A percentile compares a stretch with the other conserved stretches of the same genome.
These are phyloP conservation scores for Leccinellum albellum DNA, from an alignment of 768 basidiomycete species.

Conservation along the genomic window DNA sequence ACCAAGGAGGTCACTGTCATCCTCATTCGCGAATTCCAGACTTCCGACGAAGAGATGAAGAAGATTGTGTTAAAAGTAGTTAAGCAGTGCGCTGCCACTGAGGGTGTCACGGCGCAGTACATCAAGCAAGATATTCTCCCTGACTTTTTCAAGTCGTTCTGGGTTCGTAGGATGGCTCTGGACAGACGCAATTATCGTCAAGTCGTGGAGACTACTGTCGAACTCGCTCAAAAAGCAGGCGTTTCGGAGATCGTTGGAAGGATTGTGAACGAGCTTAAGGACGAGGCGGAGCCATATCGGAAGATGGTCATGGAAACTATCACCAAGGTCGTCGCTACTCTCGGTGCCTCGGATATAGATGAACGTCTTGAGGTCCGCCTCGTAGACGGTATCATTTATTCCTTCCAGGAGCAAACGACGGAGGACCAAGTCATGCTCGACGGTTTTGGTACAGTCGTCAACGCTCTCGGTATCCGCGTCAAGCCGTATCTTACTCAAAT, in stretches of 20 bases:
- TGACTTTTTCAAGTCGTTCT: slow-evolving; percentile 99
- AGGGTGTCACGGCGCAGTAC: slow-evolving; percentile 93
- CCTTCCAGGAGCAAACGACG: slow-evolving; percentile 99
- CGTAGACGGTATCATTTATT: slow-evolving; percentile 97
- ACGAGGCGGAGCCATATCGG: slow-evolving; percentile 70
- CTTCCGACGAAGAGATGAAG: slow-evolving; percentile 99
- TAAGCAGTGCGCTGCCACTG: slow-evolving; percentile 97
- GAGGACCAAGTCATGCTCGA: slow-evolving; percentile 99
- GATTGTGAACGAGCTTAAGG: slow-evolving; percentile 62
- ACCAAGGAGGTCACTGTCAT: slow-evolving; percentile 97
- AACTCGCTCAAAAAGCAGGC: slow-evolving; percentile 94
- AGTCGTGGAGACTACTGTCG: slow-evolving; percentile 97
- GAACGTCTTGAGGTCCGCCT: slow-evolving; percentile 91
- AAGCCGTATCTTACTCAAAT: slow-evolving; percentile 99
- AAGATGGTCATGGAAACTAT: slow-evolving; percentile 99
- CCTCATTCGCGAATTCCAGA: slow-evolving; percentile 97
- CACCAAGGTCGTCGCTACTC: slow-evolving; percentile 88
- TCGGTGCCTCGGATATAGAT: slow-evolving; percentile 97
- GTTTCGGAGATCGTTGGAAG: slow-evolving; percentile 93
- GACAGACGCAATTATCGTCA: slow-evolving; percentile 95
- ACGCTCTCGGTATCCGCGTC: slow-evolving; percentile 92
- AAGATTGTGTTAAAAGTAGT: slow-evolving; percentile 99
- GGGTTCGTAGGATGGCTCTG: slow-evolving; percentile 97
- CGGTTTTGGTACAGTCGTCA: slow-evolving; percentile 96
- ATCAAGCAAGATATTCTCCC: slow-evolving; percentile 98